phyloP scores from a whole-genome alignment of 805 yeast species.

The Starmerella ratchasimensis region DNA sequence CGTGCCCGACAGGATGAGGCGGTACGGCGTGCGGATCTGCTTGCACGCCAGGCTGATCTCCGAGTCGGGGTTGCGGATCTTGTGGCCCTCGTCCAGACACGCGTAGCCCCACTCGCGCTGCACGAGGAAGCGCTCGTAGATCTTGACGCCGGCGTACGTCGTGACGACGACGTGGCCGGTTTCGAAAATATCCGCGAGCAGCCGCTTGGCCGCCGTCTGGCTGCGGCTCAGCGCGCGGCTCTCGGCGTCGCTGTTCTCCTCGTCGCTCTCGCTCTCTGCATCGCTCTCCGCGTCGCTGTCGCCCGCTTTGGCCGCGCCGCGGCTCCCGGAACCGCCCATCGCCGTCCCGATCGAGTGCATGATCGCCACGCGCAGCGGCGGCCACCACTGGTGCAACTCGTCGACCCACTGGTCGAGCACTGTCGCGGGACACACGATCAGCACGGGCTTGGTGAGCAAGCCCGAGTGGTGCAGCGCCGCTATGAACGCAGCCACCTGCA shows the following conservation, averaged over 20 bases:
- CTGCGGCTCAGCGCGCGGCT: conserved; percentile 15
- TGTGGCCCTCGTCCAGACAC: conserved; percentile 91
- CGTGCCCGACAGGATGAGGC: conserved; percentile 85
- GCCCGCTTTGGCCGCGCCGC: conserved; percentile 2
- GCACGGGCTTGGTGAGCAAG: conserved; percentile 56
- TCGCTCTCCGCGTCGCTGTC: conserved; percentile 23
- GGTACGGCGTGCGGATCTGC: conserved; percentile 65
- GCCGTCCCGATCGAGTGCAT: conserved; percentile 89
- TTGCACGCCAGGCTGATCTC: conserved; percentile 77
- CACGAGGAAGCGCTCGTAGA: conserved; percentile 50
- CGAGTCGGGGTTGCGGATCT: conserved; percentile 86
- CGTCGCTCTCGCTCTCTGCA: conserved; percentile 40
- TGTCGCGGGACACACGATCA: conserved; percentile 92
- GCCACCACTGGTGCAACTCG: conserved; percentile 97
- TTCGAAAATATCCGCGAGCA: conserved; percentile 44
- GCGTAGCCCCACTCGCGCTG: conserved; percentile 77
- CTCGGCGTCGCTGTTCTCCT: conserved; percentile 9
- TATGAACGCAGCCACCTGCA: conserved; percentile 78
- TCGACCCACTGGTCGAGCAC: conserved; percentile 95
- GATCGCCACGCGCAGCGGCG: conserved; percentile 73
- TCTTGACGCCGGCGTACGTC: conserved; percentile 74
- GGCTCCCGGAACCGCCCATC: conserved; percentile 33
- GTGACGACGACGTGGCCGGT: conserved; percentile 80
- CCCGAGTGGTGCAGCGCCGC: conserved; percentile 84
- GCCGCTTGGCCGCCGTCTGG: conserved; percentile 32